phyloP scores from a whole-genome alignment of 2,329 filamentous ascomycete genomes.

The Sporothrix pseudoabietina region DNA sequence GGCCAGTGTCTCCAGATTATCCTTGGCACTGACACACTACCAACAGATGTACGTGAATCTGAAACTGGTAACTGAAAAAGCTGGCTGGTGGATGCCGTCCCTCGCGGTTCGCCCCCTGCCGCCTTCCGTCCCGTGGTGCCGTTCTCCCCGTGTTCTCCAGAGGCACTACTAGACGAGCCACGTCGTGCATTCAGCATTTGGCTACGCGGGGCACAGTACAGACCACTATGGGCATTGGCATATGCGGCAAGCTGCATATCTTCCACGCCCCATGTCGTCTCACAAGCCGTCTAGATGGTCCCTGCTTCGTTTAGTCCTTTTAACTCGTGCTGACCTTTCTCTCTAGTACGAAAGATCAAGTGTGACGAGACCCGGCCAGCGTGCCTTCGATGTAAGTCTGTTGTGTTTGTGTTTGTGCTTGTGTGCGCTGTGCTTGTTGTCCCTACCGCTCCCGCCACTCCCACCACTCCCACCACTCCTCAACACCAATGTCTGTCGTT shows the following conservation, averaged over 20 bases:
- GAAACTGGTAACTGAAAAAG: background rate
- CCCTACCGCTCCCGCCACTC: background rate
- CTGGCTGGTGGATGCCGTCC: background rate
- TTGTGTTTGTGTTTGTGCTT: background rate
- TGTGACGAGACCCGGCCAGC: constrained; percentile 31
- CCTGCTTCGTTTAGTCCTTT: background rate
- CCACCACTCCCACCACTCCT: background rate
- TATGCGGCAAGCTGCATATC: background rate
- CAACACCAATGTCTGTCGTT: background rate
- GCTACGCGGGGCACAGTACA: background rate
- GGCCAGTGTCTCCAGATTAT: background rate
- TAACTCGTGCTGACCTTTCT: background rate
- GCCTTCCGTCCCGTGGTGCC: background rate
- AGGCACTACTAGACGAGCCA: background rate
- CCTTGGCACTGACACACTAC: background rate
- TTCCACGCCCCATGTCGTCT: background rate
- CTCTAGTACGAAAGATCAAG: constrained; percentile 30
- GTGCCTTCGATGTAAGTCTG: constrained; percentile 29
- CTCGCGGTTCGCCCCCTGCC: background rate
- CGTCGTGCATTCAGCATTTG: background rate
- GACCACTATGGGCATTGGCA: background rate
- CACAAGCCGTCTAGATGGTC: background rate
- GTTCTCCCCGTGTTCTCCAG: background rate
- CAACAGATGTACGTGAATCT: constrained; percentile 17
- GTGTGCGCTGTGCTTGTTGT: background rate